Evolutionary conservation across 192 early-diverging fungal species (phyloP), one percentile per base, ranked within the genome.

Genomic region (Backusella tarrabulga): DNA sequence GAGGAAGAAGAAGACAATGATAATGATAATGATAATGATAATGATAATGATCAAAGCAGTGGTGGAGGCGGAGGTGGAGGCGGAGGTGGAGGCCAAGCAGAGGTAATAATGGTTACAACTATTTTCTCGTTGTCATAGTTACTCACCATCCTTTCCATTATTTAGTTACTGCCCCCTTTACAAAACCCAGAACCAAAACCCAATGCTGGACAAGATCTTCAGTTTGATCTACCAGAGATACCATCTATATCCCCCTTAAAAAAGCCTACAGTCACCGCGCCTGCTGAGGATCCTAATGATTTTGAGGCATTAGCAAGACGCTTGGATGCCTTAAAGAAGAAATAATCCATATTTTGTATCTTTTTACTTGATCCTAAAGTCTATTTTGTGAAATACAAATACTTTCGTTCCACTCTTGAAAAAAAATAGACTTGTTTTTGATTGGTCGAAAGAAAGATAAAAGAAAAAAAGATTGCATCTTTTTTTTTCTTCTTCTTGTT

Each of bases 301-400:
- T 88, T 95, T 83, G 95, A 95, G 46, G 92, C 92, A 35, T 79
- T 96, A 34, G 85, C 92, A 29, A 91, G 83, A 74, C 85, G 94
- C 14, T 93, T 96, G 71, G 91, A 94, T 42, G 93, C 93, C 1
- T 84, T 96, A 35, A 93, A 93, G 75, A 79, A 77, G 34, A 79
- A 77, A 72, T 86, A 84, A 71, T n/a, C 2, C 42, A 44, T 17
- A 0, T 44, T 15, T 44, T 44, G 42, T 17, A 15, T 15, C 14
- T 14, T 44, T 44, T 38, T 38, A 38, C 38, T 38, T 38, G 38
- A 11, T 38, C 0, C 9, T 9, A 38, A 38, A 38, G 32, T 4
- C 6, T 21, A 4, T 54, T n/a, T 6, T 54, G 7, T n/a, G 5
- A 54, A 54, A n/a, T n/a, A n/a, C n/a, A 54, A 54, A 23, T n/a